Percentiles rank a stretch among this genome's conserved stretches.
Evolutionary conservation across 1,284 basidiomycete genomes (phyloP).

Genomic region (Mycosarcoma maydis): DNA sequence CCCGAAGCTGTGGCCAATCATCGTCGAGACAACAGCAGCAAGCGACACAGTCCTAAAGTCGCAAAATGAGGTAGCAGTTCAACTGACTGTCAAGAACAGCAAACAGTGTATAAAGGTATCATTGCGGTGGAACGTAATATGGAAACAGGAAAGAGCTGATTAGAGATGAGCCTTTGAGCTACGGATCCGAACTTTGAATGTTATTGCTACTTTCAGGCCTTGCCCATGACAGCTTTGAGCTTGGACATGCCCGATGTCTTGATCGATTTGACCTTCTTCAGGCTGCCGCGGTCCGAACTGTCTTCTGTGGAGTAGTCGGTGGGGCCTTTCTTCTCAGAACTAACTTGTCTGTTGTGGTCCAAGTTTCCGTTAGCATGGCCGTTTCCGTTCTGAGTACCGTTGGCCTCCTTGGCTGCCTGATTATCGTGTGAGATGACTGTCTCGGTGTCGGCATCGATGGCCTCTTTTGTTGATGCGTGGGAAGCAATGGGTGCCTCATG

Average conservation of each 20-base stretch:
- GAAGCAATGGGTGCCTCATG: slow-evolving; percentile 47
- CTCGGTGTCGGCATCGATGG: slow-evolving; percentile 35
- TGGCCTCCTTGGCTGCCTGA: slow-evolving; percentile 22
- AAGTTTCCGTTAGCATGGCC: slow-evolving; percentile 15
- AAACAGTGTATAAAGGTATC: neutral
- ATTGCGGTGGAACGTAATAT: neutral
- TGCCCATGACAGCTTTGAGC: slow-evolving; percentile 40
- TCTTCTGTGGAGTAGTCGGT: slow-evolving; percentile 37
- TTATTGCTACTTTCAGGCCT: slow-evolving; percentile 5
- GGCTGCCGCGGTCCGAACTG: slow-evolving; percentile 11
- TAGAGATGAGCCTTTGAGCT: slow-evolving; percentile 4
- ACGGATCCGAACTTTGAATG: neutral
- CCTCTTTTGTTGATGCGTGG: slow-evolving; percentile 17
- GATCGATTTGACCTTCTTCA: slow-evolving; percentile 37
- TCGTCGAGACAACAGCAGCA: no score
- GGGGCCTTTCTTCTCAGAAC: slow-evolving; percentile 7
- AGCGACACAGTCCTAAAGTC: no score
- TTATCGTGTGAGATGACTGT: slow-evolving; percentile 48
- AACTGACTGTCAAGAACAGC: no score
- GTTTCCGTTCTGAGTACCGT: slow-evolving; percentile 7
- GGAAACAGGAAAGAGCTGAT: neutral
- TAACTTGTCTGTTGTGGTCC: slow-evolving; percentile 7
- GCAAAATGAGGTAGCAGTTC: slow-evolving; percentile 4
- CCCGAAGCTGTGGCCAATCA: no score
- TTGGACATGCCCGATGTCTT: slow-evolving; percentile 35